Base-by-base conservation (phyloP, 805 yeast species). In the Grigorovia yakushimaensis region DNA sequence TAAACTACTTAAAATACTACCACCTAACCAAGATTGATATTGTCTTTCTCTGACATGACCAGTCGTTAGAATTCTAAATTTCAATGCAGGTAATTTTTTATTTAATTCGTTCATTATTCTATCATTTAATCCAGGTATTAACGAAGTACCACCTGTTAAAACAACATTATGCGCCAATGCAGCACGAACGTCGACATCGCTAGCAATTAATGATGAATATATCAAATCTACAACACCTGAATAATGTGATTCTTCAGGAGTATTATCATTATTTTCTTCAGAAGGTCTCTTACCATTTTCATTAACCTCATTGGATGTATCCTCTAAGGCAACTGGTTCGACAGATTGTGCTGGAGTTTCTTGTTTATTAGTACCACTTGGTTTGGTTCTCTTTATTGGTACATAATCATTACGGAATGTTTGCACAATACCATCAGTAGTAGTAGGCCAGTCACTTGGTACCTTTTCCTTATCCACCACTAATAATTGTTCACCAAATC, bases 21-120 rank as follows among this genome's bases (percentile, higher is more conserved):
- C 96, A 41, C 97, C 97, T 44, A 89, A 76, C 96, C 96, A 89
- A 7, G 91, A 73, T 50, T 88, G 84, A 60, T 77, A 83, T 53
- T 79, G 77, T 60, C 96, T 76, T 66, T 89, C 96, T 47, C 73
- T 73, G 4, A 82, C 64, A 58, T 80, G 81, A 41, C 96, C 96
- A 6, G 83, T 78, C 2, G 95, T 82, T 55, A 88, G 84, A 33
- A 89, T 74, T 60, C 96, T 73, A 40, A 88, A 80, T 64, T 89
- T 89, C 54, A 88, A 72, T 36, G 95, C 94, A 5, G 96, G 95
- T 57, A 88, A 80, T 49, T 74, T 68, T 45, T 73, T 71, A 27
- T 81, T 74, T 46, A 89, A 68, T 56, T 88, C 96, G 42, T 75
- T 70, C 63, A 81, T 78, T 49, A 89, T 64, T 52, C 95, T 70